These are phyloP conservation scores for Lycium barbarum DNA, from an alignment of 257 asterid genomes.

Conservation along the genomic window DNA sequence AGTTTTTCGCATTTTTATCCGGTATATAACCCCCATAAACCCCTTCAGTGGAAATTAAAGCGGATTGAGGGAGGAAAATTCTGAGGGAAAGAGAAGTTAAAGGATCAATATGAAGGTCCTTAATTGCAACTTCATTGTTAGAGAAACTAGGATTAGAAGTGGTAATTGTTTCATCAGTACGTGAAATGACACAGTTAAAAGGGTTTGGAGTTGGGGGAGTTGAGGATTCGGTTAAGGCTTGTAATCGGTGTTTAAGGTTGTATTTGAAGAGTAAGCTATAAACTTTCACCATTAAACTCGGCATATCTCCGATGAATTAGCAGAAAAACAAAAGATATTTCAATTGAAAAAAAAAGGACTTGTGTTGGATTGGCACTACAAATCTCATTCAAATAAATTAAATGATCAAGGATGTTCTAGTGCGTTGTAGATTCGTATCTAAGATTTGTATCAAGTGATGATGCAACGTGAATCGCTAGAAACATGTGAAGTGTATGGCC, in stretches of 20 bases:
- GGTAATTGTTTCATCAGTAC: conserved; percentile 63
- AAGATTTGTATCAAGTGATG: no score
- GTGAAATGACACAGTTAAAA: conserved; percentile 58
- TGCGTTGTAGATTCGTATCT: no score
- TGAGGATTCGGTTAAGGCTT: conserved; percentile 46
- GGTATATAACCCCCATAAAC: conserved; percentile 79
- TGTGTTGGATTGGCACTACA: no score
- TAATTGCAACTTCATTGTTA: conserved; percentile 79
- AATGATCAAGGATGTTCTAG: no score
- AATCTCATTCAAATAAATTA: no score
- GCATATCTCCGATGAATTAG: conserved; percentile 41
- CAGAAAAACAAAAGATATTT: no score
- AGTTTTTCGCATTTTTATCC: conserved; percentile 47
- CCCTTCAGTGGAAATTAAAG: conserved; percentile 42
- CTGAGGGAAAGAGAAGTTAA: conserved; percentile 64
- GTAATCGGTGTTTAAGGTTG: conserved; percentile 68
- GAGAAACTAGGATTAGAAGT: conserved; percentile 70
- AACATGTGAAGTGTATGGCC: no score
- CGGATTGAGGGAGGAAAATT: conserved; percentile 78
- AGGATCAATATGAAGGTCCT: conserved; percentile 81
- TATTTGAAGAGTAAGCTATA: conserved; percentile 74
- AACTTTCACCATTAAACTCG: conserved; percentile 64
- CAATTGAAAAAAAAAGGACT: no score
- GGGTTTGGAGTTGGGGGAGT: background rate
- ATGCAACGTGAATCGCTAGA: no score